Percentiles rank a stretch among this genome's conserved stretches.
Conservation (phyloP, 345 rosid species). For the Ceriops decandra region DNA sequence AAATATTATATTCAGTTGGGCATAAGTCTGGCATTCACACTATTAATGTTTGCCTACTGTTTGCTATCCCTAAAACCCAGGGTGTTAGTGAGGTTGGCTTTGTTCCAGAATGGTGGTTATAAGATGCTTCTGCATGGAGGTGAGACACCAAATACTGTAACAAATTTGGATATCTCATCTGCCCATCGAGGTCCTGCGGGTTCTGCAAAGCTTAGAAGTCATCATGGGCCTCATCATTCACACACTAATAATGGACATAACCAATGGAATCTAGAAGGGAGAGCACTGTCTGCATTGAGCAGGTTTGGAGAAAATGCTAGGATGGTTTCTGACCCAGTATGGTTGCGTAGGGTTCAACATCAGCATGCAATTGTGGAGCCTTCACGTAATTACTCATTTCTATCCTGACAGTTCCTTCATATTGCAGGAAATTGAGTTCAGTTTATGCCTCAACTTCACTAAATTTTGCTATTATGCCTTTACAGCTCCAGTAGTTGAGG, state of each 20-base stretch:
- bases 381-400: slow-evolving; percentile 31
- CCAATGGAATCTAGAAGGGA: slow-evolving; percentile 71
- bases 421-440: not conserved
- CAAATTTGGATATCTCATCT: slow-evolving; percentile 32
- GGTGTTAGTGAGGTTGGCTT: slow-evolving; percentile 62
- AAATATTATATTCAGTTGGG: not conserved
- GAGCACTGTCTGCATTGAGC: slow-evolving; percentile 72
- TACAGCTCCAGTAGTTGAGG: slow-evolving; percentile 40
- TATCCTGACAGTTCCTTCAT: slow-evolving; percentile 5
- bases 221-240: slow-evolving; percentile 26
- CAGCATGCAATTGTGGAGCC: slow-evolving; percentile 60
- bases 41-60: slow-evolving; percentile 1
- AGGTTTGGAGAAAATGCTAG: slow-evolving; percentile 77
- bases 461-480: slow-evolving; percentile 13
- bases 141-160: slow-evolving; percentile 61
- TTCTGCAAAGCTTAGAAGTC: slow-evolving; percentile 22
- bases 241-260: slow-evolving; percentile 31
- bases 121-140: slow-evolving; percentile 96
- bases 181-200: slow-evolving; percentile 30
- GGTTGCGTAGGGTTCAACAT: slow-evolving; percentile 60
- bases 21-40: not conserved
- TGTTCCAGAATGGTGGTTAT: slow-evolving; percentile 69
- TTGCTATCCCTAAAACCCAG: slow-evolving; percentile 35
- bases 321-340: slow-evolving; percentile 43
- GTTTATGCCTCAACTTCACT: slow-evolving; percentile 5